Evolutionary conservation across 73 alveolate species (phyloP), one percentile per base, ranked within the genome.

Genomic region (Paramecium caudatum): DNA sequence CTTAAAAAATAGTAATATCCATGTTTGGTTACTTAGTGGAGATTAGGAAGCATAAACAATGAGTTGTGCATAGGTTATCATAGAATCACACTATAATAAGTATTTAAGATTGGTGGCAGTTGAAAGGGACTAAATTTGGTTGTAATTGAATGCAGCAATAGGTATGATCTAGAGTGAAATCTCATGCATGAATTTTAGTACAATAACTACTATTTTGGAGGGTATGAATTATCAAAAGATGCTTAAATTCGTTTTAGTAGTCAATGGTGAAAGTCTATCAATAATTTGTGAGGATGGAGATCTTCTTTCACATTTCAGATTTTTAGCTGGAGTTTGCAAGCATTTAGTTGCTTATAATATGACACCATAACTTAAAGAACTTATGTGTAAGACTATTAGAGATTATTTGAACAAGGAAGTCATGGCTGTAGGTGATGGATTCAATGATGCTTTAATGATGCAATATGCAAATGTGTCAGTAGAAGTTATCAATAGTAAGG

Each of bases 351-450:
- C 90, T 0, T 86, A 63, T 37, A 86, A 86, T 43, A 39, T 86
- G 90, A 86, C 43, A 17, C 82, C 61, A 34, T 7, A 86, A 37
- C 68, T 41, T 16, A 86, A 86, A 62, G 93, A 78, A 47, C 32
- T 43, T 12, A n/a, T 86, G 32, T 39, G 74, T 13, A 41, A 17
- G 25, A 78, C 46, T 2, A 50, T 86, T 12, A 41, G 84, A 50
- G 41, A 86, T 3, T 86, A 23, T 5, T 21, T 86, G 15, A 63
- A 86, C n/a, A 80, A 80, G 0, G 15, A 46, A 5, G 88, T 86
- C 3, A 34, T 70, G 17, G 93, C 93, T 19, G 25, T 86, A 3
- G 93, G 93, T 19, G 93, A 86, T 86, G 93, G 93, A 16, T 86
- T 37, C 25, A 86, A 86, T 70, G 93, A 86, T 61, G 47, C 85